Evolutionary conservation across 2,329 filamentous ascomycete species (phyloP).

Genomic region (Cordyceps tenuipes): DNA sequence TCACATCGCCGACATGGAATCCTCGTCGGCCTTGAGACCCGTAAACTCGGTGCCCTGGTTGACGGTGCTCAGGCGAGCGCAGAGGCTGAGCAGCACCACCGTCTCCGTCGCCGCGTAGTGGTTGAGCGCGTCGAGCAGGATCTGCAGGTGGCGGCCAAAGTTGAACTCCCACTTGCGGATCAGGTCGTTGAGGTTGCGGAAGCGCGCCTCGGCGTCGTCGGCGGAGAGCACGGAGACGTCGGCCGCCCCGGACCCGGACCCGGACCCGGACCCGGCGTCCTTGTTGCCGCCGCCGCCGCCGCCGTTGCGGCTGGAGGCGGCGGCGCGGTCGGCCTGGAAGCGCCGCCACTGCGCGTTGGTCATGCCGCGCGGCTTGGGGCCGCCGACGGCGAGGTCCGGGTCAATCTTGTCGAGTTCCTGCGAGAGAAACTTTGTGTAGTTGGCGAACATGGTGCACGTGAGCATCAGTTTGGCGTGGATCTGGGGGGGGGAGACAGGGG

Average conservation of each 20-base stretch:
- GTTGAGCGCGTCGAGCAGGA: conserved; percentile 87
- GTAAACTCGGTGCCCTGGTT: conserved; percentile 66
- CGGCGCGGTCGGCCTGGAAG: conserved; percentile 42
- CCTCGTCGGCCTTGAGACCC: conserved; percentile 51
- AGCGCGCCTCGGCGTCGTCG: conserved; percentile 37
- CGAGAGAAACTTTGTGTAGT: conserved; percentile 79
- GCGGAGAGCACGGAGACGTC: conserved; percentile 24
- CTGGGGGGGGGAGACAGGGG: conserved; percentile 34
- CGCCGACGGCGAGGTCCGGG: conserved; percentile 55
- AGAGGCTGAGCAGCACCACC: conserved; percentile 82
- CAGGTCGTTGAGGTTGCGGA: conserved; percentile 76
- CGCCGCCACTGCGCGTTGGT: conserved; percentile 52
- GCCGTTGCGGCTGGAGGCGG: conserved; percentile 24
- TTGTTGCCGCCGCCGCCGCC: conserved; percentile 13
- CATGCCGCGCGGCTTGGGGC: conserved; percentile 51
- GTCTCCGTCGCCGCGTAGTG: conserved; percentile 97
- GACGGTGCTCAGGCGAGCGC: conserved; percentile 71
- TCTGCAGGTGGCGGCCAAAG: conserved; percentile 86
- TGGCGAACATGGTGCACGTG: conserved; percentile 88
- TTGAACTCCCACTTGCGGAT: conserved; percentile 88
- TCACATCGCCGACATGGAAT: conserved; percentile 20
- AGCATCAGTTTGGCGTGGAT: conserved; percentile 97
- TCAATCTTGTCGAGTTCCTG: conserved; percentile 79
- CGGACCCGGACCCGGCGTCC: not conserved
- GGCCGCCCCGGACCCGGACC: conserved; percentile 13